Percentiles rank a stretch among this genome's conserved stretches.
Evolutionary conservation across 306 rosid species (phyloP).

Genomic region (Prunus padus): DNA sequence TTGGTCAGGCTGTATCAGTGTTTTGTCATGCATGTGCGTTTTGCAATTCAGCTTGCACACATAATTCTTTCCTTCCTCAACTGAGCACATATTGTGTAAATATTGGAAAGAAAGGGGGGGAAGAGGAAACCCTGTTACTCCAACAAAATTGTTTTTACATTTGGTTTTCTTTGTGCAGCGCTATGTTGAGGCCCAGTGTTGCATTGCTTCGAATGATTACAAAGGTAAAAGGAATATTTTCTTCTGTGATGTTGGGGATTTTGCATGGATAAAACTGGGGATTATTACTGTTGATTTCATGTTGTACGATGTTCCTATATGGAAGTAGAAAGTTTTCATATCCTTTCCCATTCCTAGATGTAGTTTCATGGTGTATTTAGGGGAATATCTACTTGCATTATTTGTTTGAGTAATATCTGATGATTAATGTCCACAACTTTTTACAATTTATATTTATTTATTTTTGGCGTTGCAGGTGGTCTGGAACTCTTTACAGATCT

Average conservation of each 20-base stretch:
- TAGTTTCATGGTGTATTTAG: not conserved
- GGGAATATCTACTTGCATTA: not conserved
- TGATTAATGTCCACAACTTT: slow-evolving; percentile 1
- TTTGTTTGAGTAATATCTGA: not conserved
- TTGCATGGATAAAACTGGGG: not conserved
- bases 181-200: slow-evolving; percentile 96
- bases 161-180: slow-evolving; percentile 52
- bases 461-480: slow-evolving; percentile 67
- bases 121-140: not conserved
- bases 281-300: not conserved
- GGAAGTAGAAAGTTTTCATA: not conserved
- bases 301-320: not conserved
- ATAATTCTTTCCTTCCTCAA: not conserved
- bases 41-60: not conserved
- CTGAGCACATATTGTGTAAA: not conserved
- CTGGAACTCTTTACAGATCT: slow-evolving; percentile 84
- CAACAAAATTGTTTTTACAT: not conserved
- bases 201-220: slow-evolving; percentile 84
- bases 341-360: not conserved
- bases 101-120: not conserved
- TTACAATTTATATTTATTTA: slow-evolving; percentile 9
- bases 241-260: not conserved
- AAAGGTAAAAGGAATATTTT: slow-evolving; percentile 55
- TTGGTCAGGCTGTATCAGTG: not conserved
- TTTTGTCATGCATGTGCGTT: not conserved